Evolutionary conservation across 768 basidiomycete species (phyloP), one percentile per base, ranked within the genome.

Genomic region (Rhodotorula babjevae): DNA sequence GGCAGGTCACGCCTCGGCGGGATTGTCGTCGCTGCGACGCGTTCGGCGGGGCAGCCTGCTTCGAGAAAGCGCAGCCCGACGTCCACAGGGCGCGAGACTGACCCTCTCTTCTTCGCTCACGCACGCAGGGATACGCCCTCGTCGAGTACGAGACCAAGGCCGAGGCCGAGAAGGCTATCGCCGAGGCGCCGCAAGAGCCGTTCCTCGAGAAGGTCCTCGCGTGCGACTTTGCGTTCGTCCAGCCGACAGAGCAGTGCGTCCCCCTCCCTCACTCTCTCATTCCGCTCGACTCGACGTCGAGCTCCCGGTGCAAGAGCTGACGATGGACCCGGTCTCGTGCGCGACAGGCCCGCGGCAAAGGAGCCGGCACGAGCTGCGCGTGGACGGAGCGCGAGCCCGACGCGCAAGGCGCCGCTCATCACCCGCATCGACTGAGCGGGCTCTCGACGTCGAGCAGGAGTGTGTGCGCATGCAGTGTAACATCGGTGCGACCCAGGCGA

Each of bases 71-170:
- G n/a, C n/a, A n/a, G n/a, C n/a, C n/a, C n/a, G n/a, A n/a, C n/a
- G n/a, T n/a, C n/a, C n/a, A n/a, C n/a, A n/a, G n/a, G n/a, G n/a
- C n/a, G n/a, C n/a, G 36, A 21, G 16, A 47, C 62, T 57, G 36
- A 63, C 25, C 42, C 36, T 14, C 25, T 25, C 6, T 0, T n/a
- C 5, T 12, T 52, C 27, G 49, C 46, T 7, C 15, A 2, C 36
- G 36, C 36, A 36, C 36, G n/a, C 78, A 98, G 95, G 96, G 96
- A 56, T 99, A 99, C 83, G 95, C 94, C 9, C 84, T 99, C 66
- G 92, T 99, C 63, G 96, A 99, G 82, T 99, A 97, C 80, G 93
- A 94, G 79, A 94, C 92, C 11, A 90, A 91, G 87, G 85, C 88
- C 19, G 94, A 98, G 72, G 96, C 96, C 2, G 92, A 96, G 78